These are phyloP conservation scores for Chaetothyriales sp. DNA, from an alignment of 2,329 filamentous ascomycete species.

Conservation along the genomic window DNA sequence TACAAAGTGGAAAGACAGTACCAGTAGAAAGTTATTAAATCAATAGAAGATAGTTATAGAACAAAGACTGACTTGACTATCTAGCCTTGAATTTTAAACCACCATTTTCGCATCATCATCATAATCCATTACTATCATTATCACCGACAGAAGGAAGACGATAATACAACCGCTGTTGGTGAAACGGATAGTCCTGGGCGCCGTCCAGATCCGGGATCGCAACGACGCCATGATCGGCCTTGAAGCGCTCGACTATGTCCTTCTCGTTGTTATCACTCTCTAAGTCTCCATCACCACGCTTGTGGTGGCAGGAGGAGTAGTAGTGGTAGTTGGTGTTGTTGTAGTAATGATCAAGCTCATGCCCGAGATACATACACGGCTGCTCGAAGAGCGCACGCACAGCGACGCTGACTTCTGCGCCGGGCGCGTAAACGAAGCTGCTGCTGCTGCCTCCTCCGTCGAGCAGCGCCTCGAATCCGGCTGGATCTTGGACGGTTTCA, in stretches of 20 bases:
- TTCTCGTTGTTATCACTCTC: not conserved
- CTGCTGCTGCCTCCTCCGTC: slow-evolving; percentile 14
- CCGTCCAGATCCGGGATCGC: not conserved
- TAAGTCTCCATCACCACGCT: not conserved
- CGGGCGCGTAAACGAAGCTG: not conserved
- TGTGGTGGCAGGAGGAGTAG: not conserved
- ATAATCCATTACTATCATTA: too few species aligned
- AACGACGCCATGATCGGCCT: not conserved
- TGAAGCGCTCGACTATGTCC: not conserved
- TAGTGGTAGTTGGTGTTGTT: not conserved
- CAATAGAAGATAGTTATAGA: too few species aligned
- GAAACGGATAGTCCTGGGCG: not conserved
- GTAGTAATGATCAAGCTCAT: not conserved
- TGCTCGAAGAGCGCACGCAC: not conserved
- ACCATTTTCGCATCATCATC: too few species aligned
- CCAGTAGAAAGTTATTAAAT: too few species aligned
- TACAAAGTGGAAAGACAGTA: too few species aligned
- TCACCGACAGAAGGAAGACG: not conserved
- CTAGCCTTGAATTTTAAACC: too few species aligned
- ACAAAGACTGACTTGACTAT: too few species aligned
- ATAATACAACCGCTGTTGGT: not conserved
- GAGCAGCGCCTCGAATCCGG: slow-evolving; percentile 37
- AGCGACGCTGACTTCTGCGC: not conserved
- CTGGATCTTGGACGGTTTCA: slow-evolving; percentile 34
- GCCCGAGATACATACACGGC: not conserved